Percentiles rank a stretch among this genome's conserved stretches.
Conservation (phyloP, 352 stramenopile species). For the Globisporangium alternatum region DNA sequence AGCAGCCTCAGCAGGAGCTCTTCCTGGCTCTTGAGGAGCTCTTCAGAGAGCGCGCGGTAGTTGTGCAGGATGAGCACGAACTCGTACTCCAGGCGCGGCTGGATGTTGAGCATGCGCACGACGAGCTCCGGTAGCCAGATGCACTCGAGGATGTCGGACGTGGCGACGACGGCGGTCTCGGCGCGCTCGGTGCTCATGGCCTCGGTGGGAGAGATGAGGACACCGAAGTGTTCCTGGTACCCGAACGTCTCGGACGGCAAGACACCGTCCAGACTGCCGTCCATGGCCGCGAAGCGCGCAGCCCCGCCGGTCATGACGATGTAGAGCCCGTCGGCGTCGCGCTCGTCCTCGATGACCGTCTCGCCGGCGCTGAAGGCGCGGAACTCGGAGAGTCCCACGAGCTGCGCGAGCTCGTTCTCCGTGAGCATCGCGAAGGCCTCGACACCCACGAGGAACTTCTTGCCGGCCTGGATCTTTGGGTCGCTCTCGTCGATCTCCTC, state of each 20-base stretch:
- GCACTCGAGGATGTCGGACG: conserved; percentile 40
- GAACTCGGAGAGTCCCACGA: conserved; percentile 44
- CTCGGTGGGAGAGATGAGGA: conserved; percentile 36
- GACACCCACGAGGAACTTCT: conserved; percentile 54
- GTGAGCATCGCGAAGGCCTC: conserved; percentile 56
- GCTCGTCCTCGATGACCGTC: conserved; percentile 43
- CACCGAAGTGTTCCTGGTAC: conserved; percentile 63
- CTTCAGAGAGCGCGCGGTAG: conserved; percentile 19
- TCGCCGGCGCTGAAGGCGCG: conserved; percentile 34
- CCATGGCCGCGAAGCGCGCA: conserved; percentile 21
- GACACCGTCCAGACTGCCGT: conserved; percentile 23
- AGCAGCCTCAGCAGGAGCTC: conserved; percentile 38
- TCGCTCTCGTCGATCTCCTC: conserved; percentile 52
- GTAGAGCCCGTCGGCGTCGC: conserved; percentile 48
- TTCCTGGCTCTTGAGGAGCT: conserved; percentile 31
- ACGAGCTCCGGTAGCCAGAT: conserved; percentile 52
- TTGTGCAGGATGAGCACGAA: conserved; percentile 57
- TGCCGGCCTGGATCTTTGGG: conserved; percentile 45
- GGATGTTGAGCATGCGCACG: conserved; percentile 59
- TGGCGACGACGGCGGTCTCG: conserved; percentile 33
- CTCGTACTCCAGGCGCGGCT: conserved; percentile 55
- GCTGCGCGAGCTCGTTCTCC: conserved; percentile 51
- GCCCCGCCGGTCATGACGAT: conserved; percentile 45
- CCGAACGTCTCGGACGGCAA: conserved; percentile 28
- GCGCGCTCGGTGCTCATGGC: conserved; percentile 22